A percentile compares a stretch with the other conserved stretches of the same genome.
phyloP scores from a whole-genome alignment of 768 basidiomycete species.

The Pleurotus platypus region DNA sequence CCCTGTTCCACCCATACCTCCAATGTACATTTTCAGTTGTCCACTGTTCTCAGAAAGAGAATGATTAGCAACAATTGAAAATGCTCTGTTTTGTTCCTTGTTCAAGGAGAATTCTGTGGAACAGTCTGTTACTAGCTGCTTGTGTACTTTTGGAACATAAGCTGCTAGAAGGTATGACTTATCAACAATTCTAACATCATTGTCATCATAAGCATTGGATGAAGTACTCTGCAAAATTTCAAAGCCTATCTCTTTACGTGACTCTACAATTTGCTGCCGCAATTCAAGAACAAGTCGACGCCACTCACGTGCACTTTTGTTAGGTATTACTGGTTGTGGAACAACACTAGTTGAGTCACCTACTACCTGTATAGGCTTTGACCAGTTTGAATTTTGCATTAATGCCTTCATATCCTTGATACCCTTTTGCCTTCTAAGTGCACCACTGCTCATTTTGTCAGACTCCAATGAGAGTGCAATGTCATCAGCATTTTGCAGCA shows the following conservation, averaged over 20 bases:
- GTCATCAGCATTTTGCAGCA: neutral
- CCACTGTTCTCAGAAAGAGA: constrained; percentile 4
- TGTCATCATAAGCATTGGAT: no score
- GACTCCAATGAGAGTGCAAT: no score
- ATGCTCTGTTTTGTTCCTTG: constrained; percentile 26
- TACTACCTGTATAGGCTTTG: no score
- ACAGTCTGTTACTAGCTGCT: neutral
- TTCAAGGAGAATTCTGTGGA: constrained; percentile 13
- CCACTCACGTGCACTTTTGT: neutral
- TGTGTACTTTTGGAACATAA: neutral
- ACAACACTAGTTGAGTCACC: no score
- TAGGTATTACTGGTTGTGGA: neutral
- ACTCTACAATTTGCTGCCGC: no score
- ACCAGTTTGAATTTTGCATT: no score
- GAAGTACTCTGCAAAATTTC: no score
- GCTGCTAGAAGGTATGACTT: neutral
- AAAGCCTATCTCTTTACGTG: no score
- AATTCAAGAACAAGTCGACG: no score
- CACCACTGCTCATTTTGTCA: no score
- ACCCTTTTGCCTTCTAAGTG: no score
- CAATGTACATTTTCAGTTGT: constrained; percentile 27
- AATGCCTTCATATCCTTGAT: no score
- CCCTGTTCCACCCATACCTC: constrained; percentile 11
- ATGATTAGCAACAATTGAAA: constrained; percentile 26
- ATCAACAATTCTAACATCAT: neutral